These are phyloP conservation scores for Solanum virginianum DNA, from an alignment of 257 asterid species.

Conservation along the genomic window DNA sequence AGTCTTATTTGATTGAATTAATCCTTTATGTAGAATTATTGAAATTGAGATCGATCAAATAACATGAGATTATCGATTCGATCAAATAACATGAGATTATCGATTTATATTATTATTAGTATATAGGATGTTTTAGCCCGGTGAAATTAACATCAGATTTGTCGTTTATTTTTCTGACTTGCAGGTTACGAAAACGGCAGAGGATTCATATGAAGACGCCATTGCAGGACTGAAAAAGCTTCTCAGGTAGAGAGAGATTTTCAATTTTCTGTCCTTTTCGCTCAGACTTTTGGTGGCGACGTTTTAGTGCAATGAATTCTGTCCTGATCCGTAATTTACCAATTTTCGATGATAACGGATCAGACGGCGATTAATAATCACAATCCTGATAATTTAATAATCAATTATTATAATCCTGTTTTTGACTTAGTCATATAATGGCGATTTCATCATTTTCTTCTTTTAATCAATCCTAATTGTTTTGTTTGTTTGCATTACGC, in stretches of 20 bases:
- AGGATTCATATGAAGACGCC: constrained; percentile 58
- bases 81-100: not conserved
- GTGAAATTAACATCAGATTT: too few species aligned
- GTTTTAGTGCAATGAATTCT: not conserved
- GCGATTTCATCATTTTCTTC: not conserved
- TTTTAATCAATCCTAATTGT: not conserved
- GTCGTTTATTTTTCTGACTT: not conserved
- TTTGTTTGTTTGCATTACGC: not conserved
- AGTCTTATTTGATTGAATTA: not conserved
- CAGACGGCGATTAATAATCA: not conserved
- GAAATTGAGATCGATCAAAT: not conserved
- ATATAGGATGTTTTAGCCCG: too few species aligned
- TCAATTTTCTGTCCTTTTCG: not conserved
- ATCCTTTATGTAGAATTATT: not conserved
- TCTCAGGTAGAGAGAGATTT: constrained; percentile 35
- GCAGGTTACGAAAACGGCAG: constrained; percentile 52
- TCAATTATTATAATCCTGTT: not conserved
- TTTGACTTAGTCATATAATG: not conserved
- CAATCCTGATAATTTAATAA: not conserved
- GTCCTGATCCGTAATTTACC: constrained; percentile 27
- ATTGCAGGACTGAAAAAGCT: constrained; percentile 64
- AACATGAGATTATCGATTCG: too few species aligned
- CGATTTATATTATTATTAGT: too few species aligned
- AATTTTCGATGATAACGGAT: not conserved
- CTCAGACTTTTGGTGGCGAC: not conserved